Evolutionary conservation across 2,329 filamentous ascomycete species (phyloP), one percentile per base, ranked within the genome.

Genomic region (Cladosporium sp.): DNA sequence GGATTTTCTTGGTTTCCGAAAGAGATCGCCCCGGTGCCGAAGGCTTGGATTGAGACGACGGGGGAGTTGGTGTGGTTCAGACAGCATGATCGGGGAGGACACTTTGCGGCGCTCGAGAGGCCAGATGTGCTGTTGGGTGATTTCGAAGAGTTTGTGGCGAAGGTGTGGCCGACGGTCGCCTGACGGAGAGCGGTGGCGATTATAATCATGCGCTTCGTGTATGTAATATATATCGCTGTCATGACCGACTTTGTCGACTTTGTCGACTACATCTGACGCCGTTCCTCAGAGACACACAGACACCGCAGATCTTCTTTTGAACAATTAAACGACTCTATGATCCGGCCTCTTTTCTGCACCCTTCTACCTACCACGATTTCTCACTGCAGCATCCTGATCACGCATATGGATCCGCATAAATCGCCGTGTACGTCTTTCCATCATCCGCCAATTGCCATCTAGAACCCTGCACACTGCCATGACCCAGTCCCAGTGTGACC

Each of bases 1-100:
- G 77, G 76, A 0, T 78, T 75, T 60, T 74, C 70, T 0, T 74
- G 72, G 59, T 79, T 77, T 58, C 74, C 75, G 9, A 71, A 68
- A 35, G 77, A 79, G 59, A 58, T 79, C 1, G 55, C 68, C 4
- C 73, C 73, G 0, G 70, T 69, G 17, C 70, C 77, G 24, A 71
- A 70, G 60, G 64, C 66, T 52, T 73, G 71, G 64, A 63, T 74
- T 8, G 70, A 67, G 50, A 65, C 70, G 10, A 64, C 60, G 0
- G 71, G 60, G 9, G 66, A 70, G 35, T 57, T 79, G 24, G 73
- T 76, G 2, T 68, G 62, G 12, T 75, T 71, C 17, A 64, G 57
- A 17, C 62, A 70, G 51, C 76, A 78, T 65, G 68, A 73, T 37
- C 62, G 60, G 34, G 72, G 72, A 19, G 73, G 73, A 1, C 72